Evolutionary conservation across 331 rosid genomes (phyloP).

Genomic region (Pyrus hybrid): DNA sequence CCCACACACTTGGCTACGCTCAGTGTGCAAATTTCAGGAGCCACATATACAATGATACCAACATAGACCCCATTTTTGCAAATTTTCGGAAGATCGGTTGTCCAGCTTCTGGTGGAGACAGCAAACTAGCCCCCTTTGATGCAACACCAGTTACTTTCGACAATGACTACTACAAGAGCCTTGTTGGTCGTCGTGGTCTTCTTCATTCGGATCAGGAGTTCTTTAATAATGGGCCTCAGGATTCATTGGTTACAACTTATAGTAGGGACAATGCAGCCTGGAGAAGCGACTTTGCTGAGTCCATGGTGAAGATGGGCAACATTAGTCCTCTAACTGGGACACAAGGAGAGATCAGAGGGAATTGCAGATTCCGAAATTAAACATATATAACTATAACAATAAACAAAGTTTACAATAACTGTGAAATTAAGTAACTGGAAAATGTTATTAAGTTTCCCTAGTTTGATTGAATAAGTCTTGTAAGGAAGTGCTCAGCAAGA

Average conservation of each 20-base stretch:
- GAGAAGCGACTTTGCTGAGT: conserved; percentile 43
- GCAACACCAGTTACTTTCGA: conserved; percentile 35
- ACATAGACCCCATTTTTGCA: conserved; percentile 47
- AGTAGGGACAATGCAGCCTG: conserved; percentile 23
- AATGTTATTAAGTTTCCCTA: no score
- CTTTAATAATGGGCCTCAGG: conserved; percentile 54
- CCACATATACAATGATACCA: conserved; percentile 65
- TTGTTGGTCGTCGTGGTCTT: conserved; percentile 46
- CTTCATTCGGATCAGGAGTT: conserved; percentile 50
- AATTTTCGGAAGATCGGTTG: conserved; percentile 28
- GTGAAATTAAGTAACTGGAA: no score
- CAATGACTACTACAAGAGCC: conserved; percentile 44
- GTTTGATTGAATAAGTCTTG: no score
- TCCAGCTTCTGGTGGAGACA: conserved; percentile 46
- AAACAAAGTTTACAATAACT: no score
- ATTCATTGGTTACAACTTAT: conserved; percentile 44
- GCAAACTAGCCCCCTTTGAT: conserved; percentile 61
- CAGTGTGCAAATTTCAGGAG: conserved; percentile 39
- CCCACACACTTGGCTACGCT: conserved; percentile 56
- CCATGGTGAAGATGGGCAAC: conserved; percentile 52
- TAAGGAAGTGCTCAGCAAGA: no score
- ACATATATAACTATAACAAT: no score
- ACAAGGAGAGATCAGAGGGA: conserved; percentile 32
- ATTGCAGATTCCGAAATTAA: conserved; percentile 12
- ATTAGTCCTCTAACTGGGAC: conserved; percentile 34